A percentile compares a stretch with the other conserved stretches of the same genome.
phyloP scores from a whole-genome alignment of 148 eudicot genomes.

The Camellia lanceoleosa region DNA sequence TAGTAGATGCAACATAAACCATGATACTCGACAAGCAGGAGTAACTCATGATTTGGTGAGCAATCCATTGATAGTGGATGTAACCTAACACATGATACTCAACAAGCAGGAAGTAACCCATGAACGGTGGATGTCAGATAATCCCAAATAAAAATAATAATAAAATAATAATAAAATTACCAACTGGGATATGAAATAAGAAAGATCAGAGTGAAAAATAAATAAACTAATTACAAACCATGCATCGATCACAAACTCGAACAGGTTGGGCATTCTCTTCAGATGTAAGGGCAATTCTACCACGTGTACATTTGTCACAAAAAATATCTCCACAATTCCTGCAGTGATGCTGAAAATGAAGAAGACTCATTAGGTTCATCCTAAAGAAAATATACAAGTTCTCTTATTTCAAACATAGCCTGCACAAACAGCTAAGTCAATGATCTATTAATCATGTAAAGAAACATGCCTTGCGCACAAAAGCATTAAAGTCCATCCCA shows the following conservation, averaged over 20 bases:
- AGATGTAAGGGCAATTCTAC: conserved; percentile 68
- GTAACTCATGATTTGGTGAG: not conserved
- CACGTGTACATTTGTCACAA: conserved; percentile 84
- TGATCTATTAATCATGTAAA: not conserved
- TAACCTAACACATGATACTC: not conserved
- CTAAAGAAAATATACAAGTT: not conserved
- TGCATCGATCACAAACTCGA: conserved; percentile 85
- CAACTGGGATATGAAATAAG: not conserved
- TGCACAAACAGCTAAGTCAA: conserved; percentile 2
- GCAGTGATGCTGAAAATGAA: conserved; percentile 62
- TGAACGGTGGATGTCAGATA: not conserved
- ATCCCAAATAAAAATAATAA: not conserved
- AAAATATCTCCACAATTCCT: conserved; percentile 83
- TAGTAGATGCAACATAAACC: not conserved
- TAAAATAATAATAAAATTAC: too few species aligned
- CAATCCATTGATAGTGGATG: not conserved
- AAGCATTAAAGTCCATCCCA: conserved; percentile 68
- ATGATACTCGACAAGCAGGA: not conserved
- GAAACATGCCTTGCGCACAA: conserved; percentile 62
- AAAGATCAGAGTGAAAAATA: not conserved
- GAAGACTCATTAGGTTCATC: conserved; percentile 16
- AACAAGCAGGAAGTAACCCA: not conserved
- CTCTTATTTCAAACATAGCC: conserved; percentile 6
- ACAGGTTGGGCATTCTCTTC: conserved; percentile 70
- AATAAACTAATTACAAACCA: conserved; percentile 37